Percentiles rank a stretch among this genome's conserved stretches.
Conservation (phyloP, 2,329 filamentous ascomycete species). For the Ceratocystis albifundus region DNA sequence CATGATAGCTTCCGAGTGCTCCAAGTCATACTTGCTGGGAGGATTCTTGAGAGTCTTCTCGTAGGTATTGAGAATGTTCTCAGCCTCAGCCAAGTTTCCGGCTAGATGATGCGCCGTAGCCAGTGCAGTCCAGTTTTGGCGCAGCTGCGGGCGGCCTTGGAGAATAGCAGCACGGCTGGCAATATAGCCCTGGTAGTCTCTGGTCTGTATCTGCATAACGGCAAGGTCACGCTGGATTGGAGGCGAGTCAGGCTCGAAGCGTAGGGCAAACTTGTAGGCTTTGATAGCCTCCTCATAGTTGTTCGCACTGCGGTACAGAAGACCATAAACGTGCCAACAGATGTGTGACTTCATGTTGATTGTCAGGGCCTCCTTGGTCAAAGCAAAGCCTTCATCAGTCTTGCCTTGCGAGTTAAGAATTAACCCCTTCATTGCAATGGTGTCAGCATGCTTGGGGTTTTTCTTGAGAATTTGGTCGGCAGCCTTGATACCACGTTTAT, state of each 20-base stretch:
- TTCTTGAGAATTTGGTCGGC: slow-evolving; percentile 95
- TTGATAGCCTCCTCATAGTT: slow-evolving; percentile 99
- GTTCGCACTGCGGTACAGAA: slow-evolving; percentile 86
- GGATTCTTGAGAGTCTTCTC: slow-evolving; percentile 82
- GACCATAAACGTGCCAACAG: slow-evolving; percentile 97
- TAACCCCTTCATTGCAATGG: slow-evolving; percentile 95
- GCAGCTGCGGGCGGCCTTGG: slow-evolving; percentile 63
- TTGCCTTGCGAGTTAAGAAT: slow-evolving; percentile 90
- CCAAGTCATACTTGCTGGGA: slow-evolving; percentile 66
- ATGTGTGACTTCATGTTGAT: slow-evolving; percentile 99
- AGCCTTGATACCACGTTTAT: slow-evolving; percentile 86
- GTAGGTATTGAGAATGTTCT: slow-evolving; percentile 81
- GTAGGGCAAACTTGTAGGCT: slow-evolving; percentile 92
- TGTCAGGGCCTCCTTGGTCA: slow-evolving; percentile 83
- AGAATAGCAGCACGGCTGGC: slow-evolving; percentile 83
- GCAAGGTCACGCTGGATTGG: slow-evolving; percentile 93
- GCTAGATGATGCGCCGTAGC: slow-evolving; percentile 84
- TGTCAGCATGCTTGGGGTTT: slow-evolving; percentile 91
- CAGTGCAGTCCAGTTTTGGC: slow-evolving; percentile 96
- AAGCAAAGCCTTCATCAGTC: slow-evolving; percentile 81
- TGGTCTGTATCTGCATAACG: slow-evolving; percentile 87
- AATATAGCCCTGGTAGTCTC: slow-evolving; percentile 87
- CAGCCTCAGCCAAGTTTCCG: slow-evolving; percentile 75
- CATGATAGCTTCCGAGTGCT: slow-evolving; percentile 85
- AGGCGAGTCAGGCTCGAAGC: slow-evolving; percentile 81